Evolutionary conservation across 1,139 yeast species (phyloP), one percentile per base, ranked within the genome.

Genomic region (Diutina mesorugosa): DNA sequence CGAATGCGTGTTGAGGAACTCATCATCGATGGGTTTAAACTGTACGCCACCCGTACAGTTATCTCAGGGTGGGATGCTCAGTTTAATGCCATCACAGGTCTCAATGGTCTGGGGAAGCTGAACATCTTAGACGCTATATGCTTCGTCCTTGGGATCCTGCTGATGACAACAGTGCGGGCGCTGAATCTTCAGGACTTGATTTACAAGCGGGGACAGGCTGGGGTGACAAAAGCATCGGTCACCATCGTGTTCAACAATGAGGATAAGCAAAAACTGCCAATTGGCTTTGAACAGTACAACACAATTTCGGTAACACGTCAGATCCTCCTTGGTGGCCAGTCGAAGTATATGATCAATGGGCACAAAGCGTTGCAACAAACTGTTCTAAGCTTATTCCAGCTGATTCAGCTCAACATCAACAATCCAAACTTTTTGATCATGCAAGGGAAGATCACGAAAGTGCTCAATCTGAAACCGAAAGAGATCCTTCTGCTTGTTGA

Each of bases 371-470:
- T 91, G 65, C 98, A 91, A 66, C 95, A 87, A 64, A 87, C 96
- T 6, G 97, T 95, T 2, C 79, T 91, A 59, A 91, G 87, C 63
- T 72, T 95, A 55, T 90, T 95, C 67, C 99, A 93, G 68, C 87
- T 95, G 12, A 97, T 95, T 18, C 99, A 95, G 69, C 78, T 95
- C 61, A 95, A 95, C 66, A 91, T 95, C 69, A 93, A 95, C 68
- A 93, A 93, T 66, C 99, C 99, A 45, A 95, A 93, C 69, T 95
- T 95, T 69, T 77, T 95, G 64, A 95, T 95, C 65, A 93, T 95
- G 99, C 99, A 95, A 71, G 99, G 99, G 59, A 87, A 90, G 66
- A 95, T 95, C 70, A 95, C 99, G 45, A 93, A 95, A 68, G 98
- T 95, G 59, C 78, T 95, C 65, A 93, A 95, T 69, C 93, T 93